Evolutionary conservation across 108 stramenopile genomes (phyloP), one percentile per base, ranked within the genome.

Genomic region (Fistulifera pelliculosa): DNA sequence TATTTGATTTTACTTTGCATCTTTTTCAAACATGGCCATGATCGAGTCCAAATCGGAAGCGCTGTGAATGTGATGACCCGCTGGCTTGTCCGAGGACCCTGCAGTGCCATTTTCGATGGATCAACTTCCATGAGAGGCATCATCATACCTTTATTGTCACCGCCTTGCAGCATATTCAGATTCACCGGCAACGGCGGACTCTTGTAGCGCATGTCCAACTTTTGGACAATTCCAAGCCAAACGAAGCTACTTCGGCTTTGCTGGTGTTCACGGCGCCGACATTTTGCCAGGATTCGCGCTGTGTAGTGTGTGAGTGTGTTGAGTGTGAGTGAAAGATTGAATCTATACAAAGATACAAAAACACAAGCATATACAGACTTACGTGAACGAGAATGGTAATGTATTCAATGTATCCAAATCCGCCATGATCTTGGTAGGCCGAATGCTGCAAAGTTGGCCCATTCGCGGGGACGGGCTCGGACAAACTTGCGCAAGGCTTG

Each of bases 381-480:
- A 35, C 31, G 8, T 35, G 31, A 35, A 35, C 31, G 6, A 35
- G 31, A 8, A 35, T 35, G 3, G 31, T 35, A 35, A 35, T 35
- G 31, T 35, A 35, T 35, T 35, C 31, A 22, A 85, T 52, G 58
- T 66, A 88, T 3, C 82, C 82, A 62, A 55, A 61, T 84, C 78
- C 11, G 81, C 79, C 40, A 69, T 76, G 0, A 88, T 70, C n/a
- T 11, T 65, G 53, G 59, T 18, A 74, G 60, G 22, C 87, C 67
- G 35, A 88, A 81, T n/a, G 60, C 81, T 22, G 11, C 23, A 1
- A 79, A 44, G 11, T 59, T 58, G 38, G 73, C 54, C 83, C 83
- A 88, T 60, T 88, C 79, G 18, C 71, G 62, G 0, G 76, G 76
- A n/a, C 66, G 55, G 40, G 74, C 74, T 45, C 81, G 76, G 18